phyloP scores from a whole-genome alignment of 805 yeast species.

The Naumovozyma dairenensis region DNA sequence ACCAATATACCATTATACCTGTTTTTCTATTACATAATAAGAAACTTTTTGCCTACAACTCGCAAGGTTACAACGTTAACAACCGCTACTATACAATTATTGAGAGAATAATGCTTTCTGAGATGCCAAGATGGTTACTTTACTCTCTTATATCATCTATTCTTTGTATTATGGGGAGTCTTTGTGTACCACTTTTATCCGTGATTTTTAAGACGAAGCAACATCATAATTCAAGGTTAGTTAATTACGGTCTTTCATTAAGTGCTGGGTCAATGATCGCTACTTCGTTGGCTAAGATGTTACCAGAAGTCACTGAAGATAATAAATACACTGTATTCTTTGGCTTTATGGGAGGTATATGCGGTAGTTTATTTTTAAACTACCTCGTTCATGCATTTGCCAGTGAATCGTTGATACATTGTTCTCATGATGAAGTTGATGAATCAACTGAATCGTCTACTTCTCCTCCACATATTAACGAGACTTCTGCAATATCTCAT shows the following conservation, averaged over 20 bases:
- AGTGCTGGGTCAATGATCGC: slow-evolving; percentile 76
- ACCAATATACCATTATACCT: too few species aligned
- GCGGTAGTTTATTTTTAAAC: slow-evolving; percentile 52
- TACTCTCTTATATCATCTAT: slow-evolving; percentile 48
- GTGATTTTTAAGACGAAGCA: slow-evolving; percentile 9
- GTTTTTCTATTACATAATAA: too few species aligned
- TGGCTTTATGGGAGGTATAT: slow-evolving; percentile 44
- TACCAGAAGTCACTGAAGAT: slow-evolving; percentile 51
- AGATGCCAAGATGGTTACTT: slow-evolving; percentile 25
- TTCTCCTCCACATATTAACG: slow-evolving; percentile 6
- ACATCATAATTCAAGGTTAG: slow-evolving; percentile 40
- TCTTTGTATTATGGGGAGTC: slow-evolving; percentile 65
- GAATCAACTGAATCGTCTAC: slow-evolving; percentile 10
- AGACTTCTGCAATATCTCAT: background rate
- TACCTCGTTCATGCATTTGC: slow-evolving; percentile 61
- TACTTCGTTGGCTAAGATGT: slow-evolving; percentile 64
- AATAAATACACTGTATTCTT: slow-evolving; percentile 38
- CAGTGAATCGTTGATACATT: slow-evolving; percentile 75
- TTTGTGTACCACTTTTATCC: slow-evolving; percentile 38
- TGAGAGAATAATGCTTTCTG: background rate
- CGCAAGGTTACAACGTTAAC: too few species aligned
- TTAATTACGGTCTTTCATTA: slow-evolving; percentile 65
- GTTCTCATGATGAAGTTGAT: slow-evolving; percentile 46
- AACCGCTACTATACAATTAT: too few species aligned
- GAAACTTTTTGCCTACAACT: too few species aligned